These are phyloP conservation scores for Allantophomopsis cytisporea DNA, from an alignment of 2,329 filamentous ascomycete genomes.

Conservation along the genomic window DNA sequence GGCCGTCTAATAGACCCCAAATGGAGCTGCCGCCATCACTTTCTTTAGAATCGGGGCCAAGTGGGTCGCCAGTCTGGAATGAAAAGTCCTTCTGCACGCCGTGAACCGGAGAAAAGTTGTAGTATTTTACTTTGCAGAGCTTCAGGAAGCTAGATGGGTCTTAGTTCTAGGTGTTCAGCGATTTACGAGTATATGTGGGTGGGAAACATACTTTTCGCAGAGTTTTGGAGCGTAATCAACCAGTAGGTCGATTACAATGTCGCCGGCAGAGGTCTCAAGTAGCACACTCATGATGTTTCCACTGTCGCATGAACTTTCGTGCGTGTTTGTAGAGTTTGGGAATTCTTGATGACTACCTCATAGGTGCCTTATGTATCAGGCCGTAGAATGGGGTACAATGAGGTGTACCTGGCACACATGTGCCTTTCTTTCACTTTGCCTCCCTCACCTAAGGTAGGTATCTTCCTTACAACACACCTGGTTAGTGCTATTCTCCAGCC, in stretches of 20 bases:
- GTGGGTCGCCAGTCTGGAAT: conserved; percentile 89
- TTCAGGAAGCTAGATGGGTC: conserved; percentile 70
- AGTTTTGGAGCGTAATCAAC: conserved; percentile 80
- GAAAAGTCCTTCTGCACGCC: conserved; percentile 91
- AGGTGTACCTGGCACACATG: not conserved
- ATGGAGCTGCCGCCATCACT: conserved; percentile 91
- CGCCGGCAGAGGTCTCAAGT: conserved; percentile 82
- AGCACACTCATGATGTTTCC: conserved; percentile 66
- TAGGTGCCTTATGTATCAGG: conserved; percentile 1
- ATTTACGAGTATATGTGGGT: conserved; percentile 9
- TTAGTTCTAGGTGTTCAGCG: conserved; percentile 42
- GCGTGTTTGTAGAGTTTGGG: not conserved
- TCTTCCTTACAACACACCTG: too few species aligned
- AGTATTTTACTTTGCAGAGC: conserved; percentile 98
- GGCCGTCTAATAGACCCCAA: conserved; percentile 68
- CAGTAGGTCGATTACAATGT: conserved; percentile 88
- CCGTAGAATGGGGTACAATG: not conserved
- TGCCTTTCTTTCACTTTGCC: too few species aligned
- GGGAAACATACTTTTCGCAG: conserved; percentile 77
- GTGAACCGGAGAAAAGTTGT: conserved; percentile 91
- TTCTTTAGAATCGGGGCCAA: conserved; percentile 69
- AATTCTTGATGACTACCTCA: too few species aligned
- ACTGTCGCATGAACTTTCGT: not conserved
- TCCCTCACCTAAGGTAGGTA: too few species aligned
- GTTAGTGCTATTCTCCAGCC: too few species aligned